Evolutionary conservation across 2,329 filamentous ascomycete species (phyloP), one percentile per base, ranked within the genome.

Genomic region (Knufia fluminis): DNA sequence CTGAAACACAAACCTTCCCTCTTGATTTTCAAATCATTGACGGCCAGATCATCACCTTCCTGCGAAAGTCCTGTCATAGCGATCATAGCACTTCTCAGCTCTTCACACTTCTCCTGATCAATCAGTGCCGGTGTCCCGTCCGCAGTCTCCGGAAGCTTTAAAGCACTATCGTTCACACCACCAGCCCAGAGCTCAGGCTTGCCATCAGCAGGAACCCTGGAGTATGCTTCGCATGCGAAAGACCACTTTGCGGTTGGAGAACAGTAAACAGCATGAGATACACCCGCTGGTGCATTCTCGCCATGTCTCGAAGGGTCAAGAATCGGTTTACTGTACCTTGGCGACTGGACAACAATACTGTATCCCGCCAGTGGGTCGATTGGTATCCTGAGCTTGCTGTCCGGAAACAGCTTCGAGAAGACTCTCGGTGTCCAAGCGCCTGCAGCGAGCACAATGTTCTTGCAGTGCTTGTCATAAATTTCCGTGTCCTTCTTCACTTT

Each of bases 151-250:
- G 86, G 85, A 8, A 91, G 67, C 0, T 78, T 73, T 3, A 85
- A 72, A 1, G 60, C 62, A 0, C 75, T 67, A 31, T 74, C 78
- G 61, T 91, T 90, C 32, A 90, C 62, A 0, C 86, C 86, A 0
- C 82, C 83, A 28, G 91, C 68, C 63, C 86, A 91, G 17, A 91
- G 77, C 49, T 86, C 77, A 1, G 57, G 43, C 35, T 54, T 39
- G 1, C 55, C 55, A 36, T 55, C 52, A 19, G 79, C 82, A 7
- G 78, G 79, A 3, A 76, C 60, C 9, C 86, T 72, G 1, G 80
- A 79, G 64, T 86, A 88, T 9, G 86, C 70, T 63, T 90, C 86
- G 0, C 85, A 83, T 2, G 78, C 80, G 64, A 83, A 87, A 0
- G 52, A 74, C 2, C 62, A 67, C 10, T 67, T 66, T 0, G 66